Evolutionary conservation across 352 stramenopile genomes (phyloP).

Genomic region (Pythium dissimile): DNA sequence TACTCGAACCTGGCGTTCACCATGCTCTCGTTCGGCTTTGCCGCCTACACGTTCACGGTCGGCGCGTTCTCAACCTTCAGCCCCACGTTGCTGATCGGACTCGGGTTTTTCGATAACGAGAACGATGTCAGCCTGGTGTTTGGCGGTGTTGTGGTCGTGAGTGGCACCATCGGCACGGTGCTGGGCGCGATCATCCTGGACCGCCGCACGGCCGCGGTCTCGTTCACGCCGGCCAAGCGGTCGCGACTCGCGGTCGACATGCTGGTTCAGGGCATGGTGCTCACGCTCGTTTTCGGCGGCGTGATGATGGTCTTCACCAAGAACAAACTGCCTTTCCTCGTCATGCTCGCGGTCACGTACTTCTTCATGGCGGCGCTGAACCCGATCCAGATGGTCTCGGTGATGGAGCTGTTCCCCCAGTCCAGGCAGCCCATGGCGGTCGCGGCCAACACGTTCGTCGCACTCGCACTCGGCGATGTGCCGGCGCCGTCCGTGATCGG

Average conservation of each 20-base stretch:
- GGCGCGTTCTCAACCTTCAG: conserved; percentile 84
- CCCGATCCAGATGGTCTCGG: conserved; percentile 75
- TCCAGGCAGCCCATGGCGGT: conserved; percentile 85
- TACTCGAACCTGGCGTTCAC: conserved; percentile 42
- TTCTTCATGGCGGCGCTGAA: conserved; percentile 77
- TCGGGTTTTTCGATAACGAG: conserved; percentile 82
- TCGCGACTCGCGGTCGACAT: conserved; percentile 47
- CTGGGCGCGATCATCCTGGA: conserved; percentile 82
- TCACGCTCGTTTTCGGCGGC: conserved; percentile 45
- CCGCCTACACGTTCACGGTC: conserved; percentile 84
- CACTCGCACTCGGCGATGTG: conserved; percentile 93
- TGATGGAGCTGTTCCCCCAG: conserved; percentile 88
- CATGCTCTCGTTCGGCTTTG: conserved; percentile 77
- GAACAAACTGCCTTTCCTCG: conserved; percentile 49
- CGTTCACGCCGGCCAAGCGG: conserved; percentile 33
- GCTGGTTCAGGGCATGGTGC: conserved; percentile 60
- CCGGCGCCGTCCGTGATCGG: conserved; percentile 91
- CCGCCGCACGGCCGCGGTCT: conserved; percentile 33
- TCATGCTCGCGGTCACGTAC: conserved; percentile 61
- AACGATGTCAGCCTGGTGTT: conserved; percentile 85
- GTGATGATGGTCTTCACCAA: conserved; percentile 52
- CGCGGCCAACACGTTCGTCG: conserved; percentile 87
- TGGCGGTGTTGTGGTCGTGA: conserved; percentile 67
- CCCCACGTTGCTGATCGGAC: conserved; percentile 81
- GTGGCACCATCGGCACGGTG: conserved; percentile 83